Conservation (phyloP, 2,329 filamentous ascomycete genomes). For the Aurifilum marmelostoma region DNA sequence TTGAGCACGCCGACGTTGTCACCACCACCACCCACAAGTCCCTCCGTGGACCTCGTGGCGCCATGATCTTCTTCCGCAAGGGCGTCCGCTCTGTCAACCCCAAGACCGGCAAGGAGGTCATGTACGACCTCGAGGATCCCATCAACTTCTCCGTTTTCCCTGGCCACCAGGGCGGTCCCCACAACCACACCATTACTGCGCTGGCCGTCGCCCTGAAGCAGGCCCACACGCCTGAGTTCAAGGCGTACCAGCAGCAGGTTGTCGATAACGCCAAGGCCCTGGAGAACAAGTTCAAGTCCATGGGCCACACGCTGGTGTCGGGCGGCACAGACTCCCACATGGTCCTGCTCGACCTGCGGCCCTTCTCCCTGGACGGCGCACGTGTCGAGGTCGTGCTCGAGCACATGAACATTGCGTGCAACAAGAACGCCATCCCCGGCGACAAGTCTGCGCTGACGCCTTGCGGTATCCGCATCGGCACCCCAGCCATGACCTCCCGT, state of each 20-base stretch:
- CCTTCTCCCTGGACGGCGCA: slow-evolving; percentile 84
- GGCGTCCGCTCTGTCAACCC: slow-evolving; percentile 86
- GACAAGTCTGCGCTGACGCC: slow-evolving; percentile 97
- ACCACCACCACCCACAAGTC: slow-evolving; percentile 99
- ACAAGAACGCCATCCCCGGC: slow-evolving; percentile 98
- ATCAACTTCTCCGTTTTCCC: slow-evolving; percentile 99
- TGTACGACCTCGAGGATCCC: slow-evolving; percentile 91
- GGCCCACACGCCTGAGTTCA: slow-evolving; percentile 87
- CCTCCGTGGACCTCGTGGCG: slow-evolving; percentile 92
- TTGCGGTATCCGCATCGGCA: slow-evolving; percentile 92
- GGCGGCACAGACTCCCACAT: slow-evolving; percentile 98
- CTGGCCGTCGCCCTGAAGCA: slow-evolving; percentile 94
- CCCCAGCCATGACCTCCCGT: slow-evolving; percentile 95
- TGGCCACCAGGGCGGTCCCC: slow-evolving; percentile 95
- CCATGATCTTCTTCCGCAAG: slow-evolving; percentile 99
- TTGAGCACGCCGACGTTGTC: slow-evolving; percentile 90
- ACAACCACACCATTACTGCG: slow-evolving; percentile 99
- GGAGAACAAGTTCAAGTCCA: slow-evolving; percentile 79
- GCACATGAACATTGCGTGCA: slow-evolving; percentile 98
- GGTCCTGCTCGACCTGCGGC: slow-evolving; percentile 91
- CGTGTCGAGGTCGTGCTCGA: slow-evolving; percentile 95
- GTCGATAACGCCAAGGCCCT: slow-evolving; percentile 92
- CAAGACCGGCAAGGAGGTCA: slow-evolving; percentile 86
- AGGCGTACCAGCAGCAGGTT: slow-evolving; percentile 90
- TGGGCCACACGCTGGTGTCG: slow-evolving; percentile 92